These are phyloP conservation scores for Coemansia sp. DNA, from an alignment of 192 early-diverging fungal species.

Conservation along the genomic window DNA sequence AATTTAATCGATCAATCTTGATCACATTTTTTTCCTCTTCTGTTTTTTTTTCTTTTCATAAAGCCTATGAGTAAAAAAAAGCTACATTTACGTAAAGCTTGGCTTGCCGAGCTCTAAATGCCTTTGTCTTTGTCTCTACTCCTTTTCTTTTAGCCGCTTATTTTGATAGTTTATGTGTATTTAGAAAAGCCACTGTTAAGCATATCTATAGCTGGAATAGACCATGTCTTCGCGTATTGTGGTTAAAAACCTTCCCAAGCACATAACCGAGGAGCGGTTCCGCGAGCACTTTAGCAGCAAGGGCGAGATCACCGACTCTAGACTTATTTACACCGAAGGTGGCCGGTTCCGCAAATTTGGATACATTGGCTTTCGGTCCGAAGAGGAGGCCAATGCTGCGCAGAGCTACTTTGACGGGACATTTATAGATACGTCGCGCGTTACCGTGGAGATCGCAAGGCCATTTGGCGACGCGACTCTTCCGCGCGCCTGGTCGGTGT, in stretches of 20 bases:
- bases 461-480: conserved; percentile 79
- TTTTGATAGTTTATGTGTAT: too few relatives aligned
- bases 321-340: conserved; percentile 68
- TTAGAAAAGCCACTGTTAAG: too few relatives aligned
- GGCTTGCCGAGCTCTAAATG: too few relatives aligned
- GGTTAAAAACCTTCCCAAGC: conserved; percentile 95
- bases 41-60: background rate
- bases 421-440: conserved; percentile 87
- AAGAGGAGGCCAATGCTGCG: conserved; percentile 80
- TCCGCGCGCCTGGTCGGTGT: conserved; percentile 86
- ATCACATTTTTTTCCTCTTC: conserved; percentile 1
- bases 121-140: background rate
- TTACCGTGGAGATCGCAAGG: conserved; percentile 84
- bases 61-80: background rate
- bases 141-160: background rate
- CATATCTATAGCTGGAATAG: background rate
- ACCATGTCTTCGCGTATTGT: conserved; percentile 69
- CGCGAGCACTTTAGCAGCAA: conserved; percentile 79
- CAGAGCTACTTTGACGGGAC: conserved; percentile 85
- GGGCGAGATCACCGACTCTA: conserved; percentile 89
- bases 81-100: too few relatives aligned
- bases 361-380: conserved; percentile 87
- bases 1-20: background rate
- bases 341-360: conserved; percentile 79
- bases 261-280: conserved; percentile 79